Evolutionary conservation across 305 asterid genomes (phyloP), one percentile per base, ranked within the genome.

Genomic region (Plantago coronopus): DNA sequence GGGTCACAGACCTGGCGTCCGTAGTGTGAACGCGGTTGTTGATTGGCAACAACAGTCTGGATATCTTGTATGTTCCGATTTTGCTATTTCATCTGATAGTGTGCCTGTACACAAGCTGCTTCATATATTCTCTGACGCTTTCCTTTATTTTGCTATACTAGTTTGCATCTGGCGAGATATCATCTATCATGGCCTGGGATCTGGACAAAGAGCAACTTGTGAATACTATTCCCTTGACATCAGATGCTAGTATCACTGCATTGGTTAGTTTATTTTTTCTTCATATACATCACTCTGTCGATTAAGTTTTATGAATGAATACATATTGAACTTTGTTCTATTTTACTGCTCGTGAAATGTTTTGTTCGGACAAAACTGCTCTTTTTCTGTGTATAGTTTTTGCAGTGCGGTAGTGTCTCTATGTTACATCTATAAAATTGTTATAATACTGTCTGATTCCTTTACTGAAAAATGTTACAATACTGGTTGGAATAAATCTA

Each of bases 11-110:
- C 94, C 95, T 66, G 99, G 96, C 57, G 90, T 79, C 55, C 91
- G 90, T 62, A 77, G 94, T 76, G 84, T 84, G 80, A 90, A 86
- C 18, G 95, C 99, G 66, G 96, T 94, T 70, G 95, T 94, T 34
- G 99, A 94, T 81, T 94, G 99, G 99, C 99, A 94, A 76, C 99
- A 94, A 80, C 99, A 86, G 76, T 94, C 99, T 54, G 95, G 99
- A 61, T 83, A 79, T 81, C 93, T 94, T 81, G 99, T 94, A 85
- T 48, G 79, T 62, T 37, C 58, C 66, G 16, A 29, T 44, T 60
- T 62, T 23, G 34, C 20, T 13, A 25, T 23, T 37, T 25, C 11
- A 25, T 3, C 21, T 10, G 1, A 17, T 27, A 27, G 0, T 23
- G 18, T 1, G 25, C 27, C 15, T 8, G 12, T 37, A 47, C 48